Percentiles rank a stretch among this genome's conserved stretches.
Evolutionary conservation across 192 early-diverging fungal genomes (phyloP).

Genomic region (Cladochytrium replicatum): DNA sequence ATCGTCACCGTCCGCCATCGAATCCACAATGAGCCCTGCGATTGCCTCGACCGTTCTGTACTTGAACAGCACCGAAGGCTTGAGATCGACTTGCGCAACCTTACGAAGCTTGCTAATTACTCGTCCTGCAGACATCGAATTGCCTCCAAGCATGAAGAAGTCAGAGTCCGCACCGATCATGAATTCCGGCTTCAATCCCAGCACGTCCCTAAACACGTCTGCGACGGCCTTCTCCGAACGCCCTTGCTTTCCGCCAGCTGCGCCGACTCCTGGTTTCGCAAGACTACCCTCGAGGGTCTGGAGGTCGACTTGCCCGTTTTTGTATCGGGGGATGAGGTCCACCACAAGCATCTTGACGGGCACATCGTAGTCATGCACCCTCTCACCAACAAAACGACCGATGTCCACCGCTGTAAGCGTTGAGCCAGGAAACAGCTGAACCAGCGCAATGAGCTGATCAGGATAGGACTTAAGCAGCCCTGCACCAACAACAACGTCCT

Average conservation of each 20-base stretch:
- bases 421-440: too few species aligned
- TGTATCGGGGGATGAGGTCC: too few species aligned
- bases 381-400: too few species aligned
- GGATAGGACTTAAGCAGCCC: too few species aligned
- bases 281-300: constrained; percentile 8
- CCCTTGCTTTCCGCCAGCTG: too few species aligned
- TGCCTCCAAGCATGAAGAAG: constrained; percentile 36
- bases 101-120: constrained; percentile 14
- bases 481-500: too few species aligned
- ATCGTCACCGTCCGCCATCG: too few species aligned
- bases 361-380: constrained; percentile 23
- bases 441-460: too few species aligned
- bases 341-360: constrained; percentile 23
- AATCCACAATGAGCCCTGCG: too few species aligned
- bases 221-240: constrained; percentile 9
- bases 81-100: too few species aligned
- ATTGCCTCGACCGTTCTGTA: constrained; percentile 7
- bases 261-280: constrained; percentile 8
- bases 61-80: constrained; percentile 1
- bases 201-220: constrained; percentile 6
- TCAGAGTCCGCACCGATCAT: constrained; percentile 19
- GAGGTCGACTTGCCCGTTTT: constrained; percentile 10
- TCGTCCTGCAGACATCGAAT: constrained; percentile 25
- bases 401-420: too few species aligned
- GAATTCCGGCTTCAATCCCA: constrained; percentile 20